Percentiles rank a stretch among this genome's conserved stretches.
These are phyloP conservation scores for Russula compacta DNA, from an alignment of 768 basidiomycete genomes.

Conservation along the genomic window DNA sequence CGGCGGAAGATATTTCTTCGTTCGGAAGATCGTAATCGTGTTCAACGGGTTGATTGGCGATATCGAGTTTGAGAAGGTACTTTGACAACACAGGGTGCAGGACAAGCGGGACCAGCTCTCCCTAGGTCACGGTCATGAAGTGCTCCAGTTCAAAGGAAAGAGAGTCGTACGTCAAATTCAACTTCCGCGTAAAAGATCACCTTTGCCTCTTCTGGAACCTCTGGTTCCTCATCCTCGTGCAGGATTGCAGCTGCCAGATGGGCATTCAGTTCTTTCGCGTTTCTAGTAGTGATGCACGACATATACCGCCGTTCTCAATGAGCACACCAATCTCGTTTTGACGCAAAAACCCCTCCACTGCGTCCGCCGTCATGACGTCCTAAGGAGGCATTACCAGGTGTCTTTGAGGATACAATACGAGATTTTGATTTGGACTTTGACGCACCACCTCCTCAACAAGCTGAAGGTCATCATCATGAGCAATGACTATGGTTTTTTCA, in stretches of 20 bases:
- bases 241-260: background rate
- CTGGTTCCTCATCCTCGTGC: background rate
- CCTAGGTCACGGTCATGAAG: background rate
- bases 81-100: slow-evolving; percentile 8
- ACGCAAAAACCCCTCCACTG: slow-evolving; percentile 3
- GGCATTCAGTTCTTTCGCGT: background rate
- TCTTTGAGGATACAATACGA: background rate
- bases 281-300: background rate
- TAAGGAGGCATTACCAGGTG: background rate
- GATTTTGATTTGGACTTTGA: background rate
- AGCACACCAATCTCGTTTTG: slow-evolving; percentile 6
- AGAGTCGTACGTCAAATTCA: background rate
- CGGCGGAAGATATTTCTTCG: slow-evolving; percentile 2
- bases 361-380: slow-evolving; percentile 9
- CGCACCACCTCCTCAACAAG: slow-evolving; percentile 9
- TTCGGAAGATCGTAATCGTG: slow-evolving; percentile 6
- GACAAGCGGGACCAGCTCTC: slow-evolving; percentile 8
- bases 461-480: slow-evolving; percentile 11
- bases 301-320: slow-evolving; percentile 8
- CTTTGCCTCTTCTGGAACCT: background rate
- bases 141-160: background rate
- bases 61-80: slow-evolving; percentile 11
- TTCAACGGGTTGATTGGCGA: slow-evolving; percentile 1
- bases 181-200: slow-evolving; percentile 8
- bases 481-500: background rate